Evolutionary conservation across 345 rosid species (phyloP), one percentile per base, ranked within the genome.

Genomic region (Aegle marmelos): DNA sequence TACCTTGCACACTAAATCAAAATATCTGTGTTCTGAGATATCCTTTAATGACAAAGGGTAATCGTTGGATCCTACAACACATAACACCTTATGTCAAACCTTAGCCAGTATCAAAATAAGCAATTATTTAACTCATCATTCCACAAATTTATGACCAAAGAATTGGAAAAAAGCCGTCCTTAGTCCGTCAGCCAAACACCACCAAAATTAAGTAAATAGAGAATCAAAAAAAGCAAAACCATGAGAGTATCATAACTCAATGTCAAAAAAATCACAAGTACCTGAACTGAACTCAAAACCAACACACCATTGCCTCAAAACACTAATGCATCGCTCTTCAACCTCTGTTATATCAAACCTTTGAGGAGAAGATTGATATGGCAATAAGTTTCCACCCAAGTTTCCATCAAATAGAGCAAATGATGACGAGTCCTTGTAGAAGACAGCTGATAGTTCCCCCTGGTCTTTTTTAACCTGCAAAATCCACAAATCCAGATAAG

Each of bases 1-100:
- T 68, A 77, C 80, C 80, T 78, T 61, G 70, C 75, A 78, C 13
- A 78, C 70, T 14, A 78, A 45, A 37, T 78, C 80, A 78, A 78
- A 78, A 61, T 33, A 71, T 25, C 33, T 62, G 3, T 34, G 37
- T 7, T 14, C 75, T 0, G 61, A 11, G 31, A 78, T 78, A 61
- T 62, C 41, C 27, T 61, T 78, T 61, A 78, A 17, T 19, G 31
- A 14, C 54, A 61, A 22, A 25, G 61, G 75, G 59, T 70, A 54
- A 21, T 78, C 62, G 0, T 11, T 48, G 9, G 22, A 36, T 22
- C 75, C 75, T 77, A 39, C 80, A 77, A 41, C 16, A 19, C n/a
- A 68, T 13, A 58, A 77, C 5, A 77, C 6, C 58, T 31, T 19
- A 36, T 11, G 9, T 4, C 8, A 73, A 73, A 53, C 4, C 54